A percentile compares a stretch with the other conserved stretches of the same genome.
phyloP scores from a whole-genome alignment of 2,329 filamentous ascomycete species.

The Pestalotiopsis sp. region DNA sequence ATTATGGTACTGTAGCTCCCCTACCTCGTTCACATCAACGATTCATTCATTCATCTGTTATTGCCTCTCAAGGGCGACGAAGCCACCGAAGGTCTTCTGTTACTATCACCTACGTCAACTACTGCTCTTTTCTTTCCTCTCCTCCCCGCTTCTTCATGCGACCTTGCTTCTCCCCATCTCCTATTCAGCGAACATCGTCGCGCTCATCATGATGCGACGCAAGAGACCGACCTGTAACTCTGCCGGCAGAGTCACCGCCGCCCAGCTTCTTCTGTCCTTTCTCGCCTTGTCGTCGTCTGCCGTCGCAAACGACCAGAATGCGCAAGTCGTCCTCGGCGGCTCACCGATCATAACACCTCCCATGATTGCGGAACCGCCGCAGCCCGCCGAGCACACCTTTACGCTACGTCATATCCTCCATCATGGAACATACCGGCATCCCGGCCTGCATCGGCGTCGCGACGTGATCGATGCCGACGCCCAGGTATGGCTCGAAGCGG shows the following conservation, averaged over 20 bases:
- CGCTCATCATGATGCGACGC: slow-evolving; percentile 7
- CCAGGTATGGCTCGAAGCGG: slow-evolving; percentile 63
- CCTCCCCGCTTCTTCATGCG: neutral
- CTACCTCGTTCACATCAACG: neutral
- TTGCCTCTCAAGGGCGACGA: neutral
- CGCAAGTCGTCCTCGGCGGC: slow-evolving; percentile 47
- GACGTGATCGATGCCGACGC: slow-evolving; percentile 67
- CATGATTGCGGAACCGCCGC: slow-evolving; percentile 43
- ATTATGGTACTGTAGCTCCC: neutral
- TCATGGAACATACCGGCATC: slow-evolving; percentile 81
- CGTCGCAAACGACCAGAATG: slow-evolving; percentile 34
- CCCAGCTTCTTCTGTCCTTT: slow-evolving; percentile 66
- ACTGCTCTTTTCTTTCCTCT: neutral
- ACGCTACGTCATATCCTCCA: slow-evolving; percentile 87
- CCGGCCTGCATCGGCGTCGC: slow-evolving; percentile 73
- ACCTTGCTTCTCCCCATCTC: neutral
- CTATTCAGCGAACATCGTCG: too few species aligned
- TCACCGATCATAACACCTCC: slow-evolving; percentile 42
- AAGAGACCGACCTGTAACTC: slow-evolving; percentile 50
- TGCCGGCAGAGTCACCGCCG: slow-evolving; percentile 60
- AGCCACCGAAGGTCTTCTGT: neutral
- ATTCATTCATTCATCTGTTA: neutral
- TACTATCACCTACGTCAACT: neutral
- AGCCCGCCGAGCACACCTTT: slow-evolving; percentile 59
- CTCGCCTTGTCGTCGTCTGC: slow-evolving; percentile 58